A percentile compares a stretch with the other conserved stretches of the same genome.
phyloP scores from a whole-genome alignment of 768 basidiomycete species.

The Agaricus sinodeliciosus region DNA sequence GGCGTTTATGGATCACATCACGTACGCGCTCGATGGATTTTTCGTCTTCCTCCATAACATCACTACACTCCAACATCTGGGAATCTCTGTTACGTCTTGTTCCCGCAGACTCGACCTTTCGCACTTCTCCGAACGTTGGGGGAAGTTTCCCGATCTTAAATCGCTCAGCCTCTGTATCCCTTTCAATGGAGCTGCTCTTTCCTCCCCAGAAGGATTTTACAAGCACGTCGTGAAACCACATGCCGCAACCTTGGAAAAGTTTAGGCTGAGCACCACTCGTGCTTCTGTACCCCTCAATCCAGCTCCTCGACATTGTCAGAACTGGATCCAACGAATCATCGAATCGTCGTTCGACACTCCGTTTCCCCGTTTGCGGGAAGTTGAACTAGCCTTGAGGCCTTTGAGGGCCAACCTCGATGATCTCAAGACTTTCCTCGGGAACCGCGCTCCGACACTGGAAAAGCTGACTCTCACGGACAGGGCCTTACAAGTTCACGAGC shows the following conservation, averaged over 20 bases:
- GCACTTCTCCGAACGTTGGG: conserved; percentile 30
- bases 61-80: conserved; percentile 27
- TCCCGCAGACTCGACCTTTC: conserved; percentile 34
- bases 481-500: conserved; percentile 22
- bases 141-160: conserved; percentile 31
- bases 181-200: conserved; percentile 36
- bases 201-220: conserved; percentile 24
- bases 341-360: conserved; percentile 18
- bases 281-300: conserved; percentile 16
- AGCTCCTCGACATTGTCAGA: conserved; percentile 22
- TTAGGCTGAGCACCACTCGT: conserved; percentile 29
- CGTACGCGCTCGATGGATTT: conserved; percentile 31
- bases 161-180: conserved; percentile 36
- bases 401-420: conserved; percentile 24
- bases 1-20: conserved; percentile 22
- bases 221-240: conserved; percentile 29
- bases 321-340: conserved; percentile 37
- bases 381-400: conserved; percentile 33
- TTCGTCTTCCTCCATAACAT: conserved; percentile 40
- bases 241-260: conserved; percentile 23
- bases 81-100: conserved; percentile 26
- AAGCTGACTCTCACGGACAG: conserved; percentile 32
- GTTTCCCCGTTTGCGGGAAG: conserved; percentile 24
- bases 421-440: conserved; percentile 24
- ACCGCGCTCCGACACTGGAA: conserved; percentile 22